Base-by-base conservation (phyloP, 108 stramenopile species). In the Discostella pseudostelligera region DNA sequence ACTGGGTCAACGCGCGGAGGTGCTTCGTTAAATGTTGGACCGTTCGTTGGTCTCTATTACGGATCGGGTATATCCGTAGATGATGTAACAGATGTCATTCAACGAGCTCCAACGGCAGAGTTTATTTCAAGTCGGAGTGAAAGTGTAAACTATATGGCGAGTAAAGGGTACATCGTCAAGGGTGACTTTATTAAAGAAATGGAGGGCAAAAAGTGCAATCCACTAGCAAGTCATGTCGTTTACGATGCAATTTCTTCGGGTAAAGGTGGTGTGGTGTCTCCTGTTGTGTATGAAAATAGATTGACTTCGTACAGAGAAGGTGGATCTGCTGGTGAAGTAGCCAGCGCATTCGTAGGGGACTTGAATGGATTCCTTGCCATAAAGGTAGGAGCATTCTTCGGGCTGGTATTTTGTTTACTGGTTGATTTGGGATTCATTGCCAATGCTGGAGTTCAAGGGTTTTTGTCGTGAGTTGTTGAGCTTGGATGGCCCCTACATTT, bases 201-300 rank as follows among this genome's bases (percentile, higher is more conserved):
- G 74, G 39, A 57, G 36, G 28, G 8, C 0, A 70, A 66, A 39
- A 54, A 54, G 4, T 76, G 74, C 51, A 76, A 80, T 58, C 70
- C 79, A 26, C 40, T 80, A 8, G 74, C 79, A 17, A 65, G 62
- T 10, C 76, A 71, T 47, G 74, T 63, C 4, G 37, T 76, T 28
- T 80, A 56, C 55, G 74, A 80, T 61, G 74, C 79, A 29, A 65
- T 80, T 39, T 76, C 74, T 26, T 37, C 62, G 12, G 79, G 79
- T 5, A 76, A 70, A 43, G 74, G 79, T 14, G 70, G 62, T 16
- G 61, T 71, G n/a, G 69, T 80, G 1, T 75, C 74, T 11, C 79
- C 79, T 6, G 63, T 59, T 13, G 70, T 65, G 42, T 63, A 65
- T 42, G 63, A 76, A 11, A 63, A 65, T 19, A 70, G 53, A 54